Evolutionary conservation across 305 asterid genomes (phyloP), one percentile per base, ranked within the genome.

Genomic region (Solanum hybrid): DNA sequence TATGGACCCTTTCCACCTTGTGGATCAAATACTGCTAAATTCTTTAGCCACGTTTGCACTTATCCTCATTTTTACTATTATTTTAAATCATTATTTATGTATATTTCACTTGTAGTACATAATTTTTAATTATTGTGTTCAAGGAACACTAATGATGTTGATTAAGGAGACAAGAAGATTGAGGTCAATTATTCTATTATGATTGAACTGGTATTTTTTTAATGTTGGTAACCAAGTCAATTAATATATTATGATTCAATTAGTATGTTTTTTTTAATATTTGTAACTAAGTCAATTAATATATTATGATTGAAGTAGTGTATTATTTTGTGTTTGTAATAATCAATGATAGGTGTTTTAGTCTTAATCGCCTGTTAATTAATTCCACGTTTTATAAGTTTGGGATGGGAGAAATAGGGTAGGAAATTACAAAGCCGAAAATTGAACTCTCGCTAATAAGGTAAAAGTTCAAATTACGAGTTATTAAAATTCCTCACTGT

Each of bases 1-100:
- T 45, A 41, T 83, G 87, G 87, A 83, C 87, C 87, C 83, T 78
- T 83, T 45, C 9, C 73, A 83, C 75, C 75, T 41, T 83, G 88
- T 83, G 87, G 88, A 83, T 83, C 88, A 51, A 84, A 84, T 51
- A 57, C 88, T 84, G 88, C 76, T 84, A 51, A 51, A 45, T 84
- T 13, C 41, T 84, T 34, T 29, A 10, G 76, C 88, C 88, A 84
- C 88, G 76, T 84, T 51, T 4, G 76, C 88, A 84, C 20, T 51
- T 84, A 84, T 84, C 88, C 22, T 51, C 22, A 3, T 51, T 45
- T 27, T 84, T 20, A 77, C 82, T 32, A 79, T 37, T 79, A 10
- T 79, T 79, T 10, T 22, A 5, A 36, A 79, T 37, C 6, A 79
- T 37, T 36, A 12, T 79, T 79, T 79, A 36, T 37, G 77, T 11